Percentiles rank a stretch among this genome's conserved stretches.
Conservation (phyloP, 148 eudicot genomes). For the Drosera capensis region DNA sequence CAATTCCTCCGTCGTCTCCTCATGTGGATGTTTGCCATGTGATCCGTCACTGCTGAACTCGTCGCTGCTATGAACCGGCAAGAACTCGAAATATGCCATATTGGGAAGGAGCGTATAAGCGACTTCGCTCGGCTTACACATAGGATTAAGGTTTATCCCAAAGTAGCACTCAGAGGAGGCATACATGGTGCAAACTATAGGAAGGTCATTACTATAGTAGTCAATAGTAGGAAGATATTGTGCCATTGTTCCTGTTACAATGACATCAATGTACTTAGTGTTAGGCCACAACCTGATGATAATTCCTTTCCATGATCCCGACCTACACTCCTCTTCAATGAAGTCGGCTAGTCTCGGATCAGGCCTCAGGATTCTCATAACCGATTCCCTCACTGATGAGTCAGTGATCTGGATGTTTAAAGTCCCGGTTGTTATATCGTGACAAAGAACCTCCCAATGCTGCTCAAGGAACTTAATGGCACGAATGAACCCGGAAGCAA, state of each 20-base stretch:
- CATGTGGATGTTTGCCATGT: slow-evolving; percentile 1
- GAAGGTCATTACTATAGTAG: slow-evolving; percentile 23
- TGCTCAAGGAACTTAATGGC: slow-evolving; percentile 31
- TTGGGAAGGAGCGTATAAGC: slow-evolving; percentile 26
- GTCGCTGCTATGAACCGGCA: slow-evolving; percentile 11
- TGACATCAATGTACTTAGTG: slow-evolving; percentile 26
- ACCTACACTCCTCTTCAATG: slow-evolving; percentile 21
- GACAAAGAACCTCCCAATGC: slow-evolving; percentile 18
- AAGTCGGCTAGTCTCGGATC: slow-evolving; percentile 20
- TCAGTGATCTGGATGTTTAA: slow-evolving; percentile 13
- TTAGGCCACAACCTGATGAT: slow-evolving; percentile 37
- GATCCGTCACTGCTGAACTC: slow-evolving; percentile 1
- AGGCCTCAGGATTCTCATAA: slow-evolving; percentile 12
- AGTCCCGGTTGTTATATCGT: slow-evolving; percentile 24
- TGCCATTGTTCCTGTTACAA: slow-evolving; percentile 38
- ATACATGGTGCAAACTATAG: slow-evolving; percentile 27
- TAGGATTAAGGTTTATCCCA: slow-evolving; percentile 28
- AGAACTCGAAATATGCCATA: slow-evolving; percentile 33
- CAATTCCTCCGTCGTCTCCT: slow-evolving; percentile 14
- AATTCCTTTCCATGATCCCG: slow-evolving; percentile 24
- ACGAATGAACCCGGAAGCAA: slow-evolving; percentile 29
- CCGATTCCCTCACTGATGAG: slow-evolving; percentile 12
- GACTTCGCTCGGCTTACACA: slow-evolving; percentile 26
- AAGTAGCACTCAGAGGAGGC: slow-evolving; percentile 28
- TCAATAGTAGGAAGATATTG: slow-evolving; percentile 31